Conservation (phyloP, 805 yeast species). For the Pichia californica region DNA sequence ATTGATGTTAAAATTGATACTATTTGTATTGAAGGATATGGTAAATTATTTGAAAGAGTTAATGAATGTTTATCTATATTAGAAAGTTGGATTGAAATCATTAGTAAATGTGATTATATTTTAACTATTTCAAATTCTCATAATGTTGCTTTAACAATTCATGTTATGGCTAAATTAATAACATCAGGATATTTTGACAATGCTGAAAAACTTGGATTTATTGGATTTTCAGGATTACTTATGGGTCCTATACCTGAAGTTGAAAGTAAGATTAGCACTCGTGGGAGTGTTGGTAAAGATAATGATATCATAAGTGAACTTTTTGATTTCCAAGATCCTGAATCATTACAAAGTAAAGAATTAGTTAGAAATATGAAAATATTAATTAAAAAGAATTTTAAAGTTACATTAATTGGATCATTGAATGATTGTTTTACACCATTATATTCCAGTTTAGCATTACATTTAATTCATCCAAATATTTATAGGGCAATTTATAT, state of each 20-base stretch:
- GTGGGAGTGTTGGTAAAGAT: constrained; percentile 67
- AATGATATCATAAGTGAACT: constrained; percentile 79
- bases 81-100: constrained; percentile 56
- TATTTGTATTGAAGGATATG: constrained; percentile 89
- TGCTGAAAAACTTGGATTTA: constrained; percentile 54
- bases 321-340: constrained; percentile 78
- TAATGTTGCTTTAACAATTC: constrained; percentile 85
- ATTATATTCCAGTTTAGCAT: constrained; percentile 76
- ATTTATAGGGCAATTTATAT: constrained; percentile 79
- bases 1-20: constrained; percentile 55
- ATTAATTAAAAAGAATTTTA: constrained; percentile 67
- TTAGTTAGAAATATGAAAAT: constrained; percentile 60
- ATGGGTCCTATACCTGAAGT: constrained; percentile 87
- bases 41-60: constrained; percentile 78
- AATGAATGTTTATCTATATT: constrained; percentile 63
- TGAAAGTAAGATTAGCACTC: constrained; percentile 73
- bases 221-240: constrained; percentile 89
- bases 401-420: constrained; percentile 76
- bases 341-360: constrained; percentile 61
- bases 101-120: constrained; percentile 62
- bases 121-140: constrained; percentile 89
- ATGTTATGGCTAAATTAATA: constrained; percentile 41
- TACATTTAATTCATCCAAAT: constrained; percentile 79
- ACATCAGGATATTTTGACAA: constrained; percentile 55
- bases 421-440: constrained; percentile 90